Base-by-base conservation (phyloP, 306 rosid genomes). In the Geum urbanum region DNA sequence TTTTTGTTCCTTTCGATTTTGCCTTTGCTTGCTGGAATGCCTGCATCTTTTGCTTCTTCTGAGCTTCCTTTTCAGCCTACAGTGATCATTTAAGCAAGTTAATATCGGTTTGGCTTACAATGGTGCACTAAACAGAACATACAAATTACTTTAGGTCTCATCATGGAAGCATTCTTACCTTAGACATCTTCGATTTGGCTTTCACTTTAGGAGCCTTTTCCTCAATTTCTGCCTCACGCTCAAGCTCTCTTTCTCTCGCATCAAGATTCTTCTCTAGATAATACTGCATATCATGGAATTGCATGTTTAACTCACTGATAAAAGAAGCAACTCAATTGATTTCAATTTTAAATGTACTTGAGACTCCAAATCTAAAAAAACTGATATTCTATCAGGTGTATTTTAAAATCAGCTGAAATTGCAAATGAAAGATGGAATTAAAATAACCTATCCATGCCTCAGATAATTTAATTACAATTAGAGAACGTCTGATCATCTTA, bases 121-220 rank as follows among this genome's bases (percentile, higher is more conserved):
- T 16, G 7, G 58, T 48, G 20, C 59, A 7, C 15, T 43, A 27
- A 57, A 56, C 41, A 48, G 59, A 67, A 6, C 19, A 27, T 10
- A 59, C 18, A 18, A 27, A 32, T 18, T 16, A 18, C 37, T 52
- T 35, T 3, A 9, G 5, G 39, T 51, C 7, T 52, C 48, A 69
- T 7, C 59, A 58, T 15, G 39, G 59, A 60, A 70, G 48, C 13
- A 67, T 61, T 71, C 32, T 51, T 77, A 92, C 98, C 96, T 88
- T 94, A 7, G 98, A 90, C 98, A 94, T 92, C 89, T 92, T 92
- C 19, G 97, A 92, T 84, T 92, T 92, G 75, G 98, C 98, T 79
- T 92, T 92, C 64, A 86, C 81, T 81, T 90, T 88, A 43, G 97
- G 97, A 80, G 96, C 98, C 77, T 88, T 94, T 72, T 84, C 96